Base-by-base conservation (phyloP, 345 rosid species). In the Bretschneidera sinensis region DNA sequence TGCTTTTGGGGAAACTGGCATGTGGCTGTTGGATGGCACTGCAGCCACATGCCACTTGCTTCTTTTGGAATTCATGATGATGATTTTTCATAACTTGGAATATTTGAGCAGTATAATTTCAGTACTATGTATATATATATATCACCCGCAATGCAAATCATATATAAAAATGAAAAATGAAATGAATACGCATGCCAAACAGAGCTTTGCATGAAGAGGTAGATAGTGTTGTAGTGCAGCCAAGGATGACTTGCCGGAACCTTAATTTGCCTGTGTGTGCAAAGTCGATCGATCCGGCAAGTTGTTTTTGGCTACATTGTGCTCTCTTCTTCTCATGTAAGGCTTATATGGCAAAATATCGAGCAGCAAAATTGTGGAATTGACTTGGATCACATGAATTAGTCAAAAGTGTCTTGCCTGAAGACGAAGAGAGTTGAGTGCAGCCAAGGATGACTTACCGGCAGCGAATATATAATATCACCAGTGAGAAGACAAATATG, bases 271-370 rank as follows among this genome's bases (percentile, higher is more conserved):
- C 17, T 33, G 43, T 5, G 18, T 60, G 2, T 24, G 53, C 21
- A 18, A 34, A 59, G 39, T 50, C 54, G 13, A 23, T 66, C n/a
- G 43, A 23, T 67, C 74, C 71, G 81, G 83, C 83, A 63, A 79
- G 83, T 77, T 74, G 75, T 72, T 71, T 71, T 76, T 82, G 86
- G 83, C 86, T 76, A 76, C 60, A 63, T 72, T 76, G 54, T 48
- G 57, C 70, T 82, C 80, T 72, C 74, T 74, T 64, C 81, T 82
- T 69, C 81, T 74, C 83, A 79, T 76, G 79, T 48, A 24, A 76
- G 45, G 45, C 45, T 5, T 39, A 7, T 1, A 14, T 11, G 45
- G 45, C 45, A 39, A n/a, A n/a, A n/a, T n/a, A n/a, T n/a, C n/a
- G n/a, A n/a, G n/a, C n/a, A n/a, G n/a, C n/a, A n/a, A n/a, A n/a